These are phyloP conservation scores for Hypomontagnella submonticulosa DNA, from an alignment of 495 filamentous ascomycete species.

Conservation along the genomic window DNA sequence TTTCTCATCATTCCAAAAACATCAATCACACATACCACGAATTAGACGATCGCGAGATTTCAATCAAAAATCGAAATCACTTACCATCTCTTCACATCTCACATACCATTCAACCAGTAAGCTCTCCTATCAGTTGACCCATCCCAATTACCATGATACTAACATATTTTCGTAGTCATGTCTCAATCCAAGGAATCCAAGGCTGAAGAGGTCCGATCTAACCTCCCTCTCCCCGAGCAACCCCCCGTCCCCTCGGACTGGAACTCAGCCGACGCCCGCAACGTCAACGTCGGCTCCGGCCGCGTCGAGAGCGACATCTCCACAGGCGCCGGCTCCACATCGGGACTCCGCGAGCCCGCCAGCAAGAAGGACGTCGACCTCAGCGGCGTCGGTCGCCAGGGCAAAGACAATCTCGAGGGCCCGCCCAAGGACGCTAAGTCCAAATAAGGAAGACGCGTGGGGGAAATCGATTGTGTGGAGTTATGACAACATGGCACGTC, in stretches of 20 bases:
- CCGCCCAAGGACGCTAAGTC: slow-evolving; percentile 64
- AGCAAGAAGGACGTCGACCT: slow-evolving; percentile 64
- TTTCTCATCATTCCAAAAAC: slow-evolving; percentile 2
- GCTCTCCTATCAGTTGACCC: slow-evolving; percentile 6
- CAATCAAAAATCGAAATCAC: background rate
- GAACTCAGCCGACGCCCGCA: slow-evolving; percentile 74
- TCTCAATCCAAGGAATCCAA: slow-evolving; percentile 66
- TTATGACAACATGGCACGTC: background rate
- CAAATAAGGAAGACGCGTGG: slow-evolving; percentile 23
- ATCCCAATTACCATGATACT: background rate
- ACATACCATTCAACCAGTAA: slow-evolving; percentile 25
- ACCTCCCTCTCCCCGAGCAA: slow-evolving; percentile 82
- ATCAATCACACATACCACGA: background rate
- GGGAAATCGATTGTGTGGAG: background rate
- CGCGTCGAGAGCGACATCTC: slow-evolving; percentile 64
- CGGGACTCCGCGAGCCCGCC: slow-evolving; percentile 70
- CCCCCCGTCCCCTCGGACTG: slow-evolving; percentile 77
- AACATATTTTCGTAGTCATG: slow-evolving; percentile 39
- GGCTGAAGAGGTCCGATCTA: slow-evolving; percentile 72
- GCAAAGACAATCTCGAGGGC: slow-evolving; percentile 61
- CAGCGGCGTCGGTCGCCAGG: slow-evolving; percentile 65
- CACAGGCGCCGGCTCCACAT: slow-evolving; percentile 58
- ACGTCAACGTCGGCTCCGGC: slow-evolving; percentile 74
- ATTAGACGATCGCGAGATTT: background rate
- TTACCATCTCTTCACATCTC: background rate